Evolutionary conservation across 169 alveolate species (phyloP), one percentile per base, ranked within the genome.

Genomic region (Plasmodium inui): DNA sequence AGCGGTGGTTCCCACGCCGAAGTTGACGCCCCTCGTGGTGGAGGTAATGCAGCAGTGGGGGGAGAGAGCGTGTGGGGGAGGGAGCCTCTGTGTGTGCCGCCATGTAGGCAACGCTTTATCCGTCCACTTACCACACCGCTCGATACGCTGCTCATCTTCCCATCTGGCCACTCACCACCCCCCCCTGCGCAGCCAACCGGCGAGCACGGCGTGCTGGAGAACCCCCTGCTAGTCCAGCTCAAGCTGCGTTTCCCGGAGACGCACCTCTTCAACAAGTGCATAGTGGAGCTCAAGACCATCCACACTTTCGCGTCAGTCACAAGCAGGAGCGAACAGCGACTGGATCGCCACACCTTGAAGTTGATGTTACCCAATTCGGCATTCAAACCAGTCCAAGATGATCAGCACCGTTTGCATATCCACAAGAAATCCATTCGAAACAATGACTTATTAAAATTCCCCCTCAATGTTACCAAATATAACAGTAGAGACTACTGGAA

Each of bases 401-500:
- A 79, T 10, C 76, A 76, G 28, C 55, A 67, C 71, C 79, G 17
- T 3, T 37, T 88, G 82, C 12, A 55, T 9, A 70, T 88, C 28
- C 89, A 88, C 78, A 57, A 3, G 70, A 17, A 55, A 19, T 32
- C 82, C 5, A 57, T 88, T 22, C 57, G 44, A 78, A 88, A 88
- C 39, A 37, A 88, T 10, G 88, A 88, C 37, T 57, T 78, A 8
- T n/a, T 88, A 88, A 3, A 76, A 19, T 76, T 79, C 71, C 61
- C 82, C 9, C 61, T 88, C 30, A 44, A 88, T 50, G 82, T 88
- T 55, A 78, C 57, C 0, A 76, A 78, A 19, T 88, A 88, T 50
- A n/a, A 76, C 30, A 88, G 81, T 78, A 53, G 50, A 12, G 94
- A 88, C 41, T 88, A 78, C 41, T 88, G 94, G 94, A 10, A 37